These are phyloP conservation scores for Coemansia sp. DNA, from an alignment of 192 early-diverging fungal species.

Conservation along the genomic window DNA sequence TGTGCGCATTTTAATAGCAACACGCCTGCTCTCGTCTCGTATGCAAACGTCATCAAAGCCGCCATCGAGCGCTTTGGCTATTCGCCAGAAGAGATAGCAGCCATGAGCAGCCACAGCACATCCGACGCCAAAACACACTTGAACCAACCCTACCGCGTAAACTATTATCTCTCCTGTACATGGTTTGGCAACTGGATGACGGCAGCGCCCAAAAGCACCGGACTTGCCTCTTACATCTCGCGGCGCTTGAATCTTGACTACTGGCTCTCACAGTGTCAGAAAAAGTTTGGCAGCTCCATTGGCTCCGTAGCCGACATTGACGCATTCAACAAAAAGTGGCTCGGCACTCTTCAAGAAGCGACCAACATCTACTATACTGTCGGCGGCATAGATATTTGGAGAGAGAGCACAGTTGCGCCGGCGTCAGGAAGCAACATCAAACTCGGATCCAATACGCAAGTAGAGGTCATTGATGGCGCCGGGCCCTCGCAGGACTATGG, in stretches of 20 bases:
- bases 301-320: conserved; percentile 8
- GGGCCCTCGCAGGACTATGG: not conserved
- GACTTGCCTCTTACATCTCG: conserved; percentile 25
- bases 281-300: conserved; percentile 25
- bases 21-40: not conserved
- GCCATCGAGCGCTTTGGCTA: not conserved
- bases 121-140: conserved; percentile 13
- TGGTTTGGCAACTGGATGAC: conserved; percentile 59
- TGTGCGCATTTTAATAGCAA: conserved; percentile 4
- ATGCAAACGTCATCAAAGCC: conserved; percentile 5
- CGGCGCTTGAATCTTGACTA: conserved; percentile 15
- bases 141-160: conserved; percentile 29
- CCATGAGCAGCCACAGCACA: conserved; percentile 15
- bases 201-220: conserved; percentile 19
- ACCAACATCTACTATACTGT: conserved; percentile 31
- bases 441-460: not conserved
- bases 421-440: not conserved
- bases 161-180: conserved; percentile 58
- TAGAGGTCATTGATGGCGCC: not conserved
- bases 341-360: conserved; percentile 6
- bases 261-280: conserved; percentile 20
- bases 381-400: conserved; percentile 18
- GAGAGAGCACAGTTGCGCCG: not conserved
- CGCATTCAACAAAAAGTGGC: conserved; percentile 22
- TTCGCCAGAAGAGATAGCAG: not conserved